Base-by-base conservation (phyloP, 2,329 filamentous ascomycete species). In the Cladophialophora carrionii region DNA sequence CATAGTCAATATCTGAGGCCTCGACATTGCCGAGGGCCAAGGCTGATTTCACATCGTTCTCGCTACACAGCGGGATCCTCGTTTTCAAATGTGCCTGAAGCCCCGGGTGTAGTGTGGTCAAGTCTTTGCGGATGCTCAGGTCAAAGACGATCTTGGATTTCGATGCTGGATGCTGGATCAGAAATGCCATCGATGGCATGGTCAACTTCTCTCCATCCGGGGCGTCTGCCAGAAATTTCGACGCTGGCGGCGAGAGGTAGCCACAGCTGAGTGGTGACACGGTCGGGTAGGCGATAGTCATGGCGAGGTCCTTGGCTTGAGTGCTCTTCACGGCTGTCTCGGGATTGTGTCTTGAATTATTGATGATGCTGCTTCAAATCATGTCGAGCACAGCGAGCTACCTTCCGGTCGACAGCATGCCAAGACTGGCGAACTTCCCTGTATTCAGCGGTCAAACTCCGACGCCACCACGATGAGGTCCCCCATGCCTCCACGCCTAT, bases 81-180 rank as follows among this genome's bases (percentile, higher is more conserved):
- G 75, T 73, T 7, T 76, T 70, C 26, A 84, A 76, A 68, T 85
- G 83, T 9, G 74, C 72, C 64, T 80, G 79, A 60, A 83, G 76
- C 1, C 74, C 73, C 17, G 73, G 66, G 9, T 78, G 74, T 69
- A 85, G 85, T 49, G 74, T 74, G 10, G 72, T 65, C 10, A 79
- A 68, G 31, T 82, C 76, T 57, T 79, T 78, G 57, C 82, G 80
- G 20, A 85, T 74, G 17, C 84, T 83, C 14, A 86, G 78, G 68
- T 85, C 83, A 72, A 85, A 85, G 65, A 85, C 72, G 9, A 84
- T 75, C 72, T 62, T 69, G 17, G 60, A 62, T 37, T 49, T 49
- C 20, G 60, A 49, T 34, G 60, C 37, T 17, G 57, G 61, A 52
- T 75, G 74, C 56, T 72, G 65, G 14, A 75, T 70, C 9, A 75